phyloP scores from a whole-genome alignment of 495 filamentous ascomycete genomes.

The Acidiella bohemica region DNA sequence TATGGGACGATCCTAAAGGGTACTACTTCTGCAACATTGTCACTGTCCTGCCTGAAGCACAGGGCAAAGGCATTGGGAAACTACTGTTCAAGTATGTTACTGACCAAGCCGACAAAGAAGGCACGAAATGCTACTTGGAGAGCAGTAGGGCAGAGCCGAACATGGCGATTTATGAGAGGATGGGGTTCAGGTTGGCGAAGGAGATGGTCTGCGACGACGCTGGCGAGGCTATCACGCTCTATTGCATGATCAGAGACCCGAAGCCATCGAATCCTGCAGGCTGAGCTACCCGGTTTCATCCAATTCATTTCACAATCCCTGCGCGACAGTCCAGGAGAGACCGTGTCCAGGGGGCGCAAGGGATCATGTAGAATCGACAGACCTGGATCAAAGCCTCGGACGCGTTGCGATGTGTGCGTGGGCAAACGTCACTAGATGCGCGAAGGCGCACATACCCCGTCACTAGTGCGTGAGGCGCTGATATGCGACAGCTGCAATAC shows the following conservation, averaged over 20 bases:
- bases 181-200: conserved; percentile 48
- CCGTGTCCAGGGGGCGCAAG: too few relatives aligned
- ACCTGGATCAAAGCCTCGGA: too few relatives aligned
- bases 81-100: conserved; percentile 45
- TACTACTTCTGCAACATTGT: conserved; percentile 64
- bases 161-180: conserved; percentile 49
- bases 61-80: conserved; percentile 47
- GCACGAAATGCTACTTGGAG: conserved; percentile 50
- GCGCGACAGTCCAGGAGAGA: too few relatives aligned
- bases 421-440: too few relatives aligned
- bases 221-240: conserved; percentile 35
- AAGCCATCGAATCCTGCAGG: too few relatives aligned
- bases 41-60: conserved; percentile 45
- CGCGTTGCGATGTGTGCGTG: too few relatives aligned
- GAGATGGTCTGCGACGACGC: conserved; percentile 51
- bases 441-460: too few relatives aligned
- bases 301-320: too few relatives aligned
- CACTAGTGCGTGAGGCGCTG: too few relatives aligned
- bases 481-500: too few relatives aligned
- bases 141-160: conserved; percentile 50
- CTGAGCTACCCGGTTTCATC: too few relatives aligned
- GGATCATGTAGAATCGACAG: too few relatives aligned
- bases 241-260: conserved; percentile 41
- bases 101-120: conserved; percentile 44
- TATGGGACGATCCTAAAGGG: conserved; percentile 46